Percentiles rank a stretch among this genome's conserved stretches.
phyloP scores from a whole-genome alignment of 352 stramenopile genomes.

The Phytopythium montanum region DNA sequence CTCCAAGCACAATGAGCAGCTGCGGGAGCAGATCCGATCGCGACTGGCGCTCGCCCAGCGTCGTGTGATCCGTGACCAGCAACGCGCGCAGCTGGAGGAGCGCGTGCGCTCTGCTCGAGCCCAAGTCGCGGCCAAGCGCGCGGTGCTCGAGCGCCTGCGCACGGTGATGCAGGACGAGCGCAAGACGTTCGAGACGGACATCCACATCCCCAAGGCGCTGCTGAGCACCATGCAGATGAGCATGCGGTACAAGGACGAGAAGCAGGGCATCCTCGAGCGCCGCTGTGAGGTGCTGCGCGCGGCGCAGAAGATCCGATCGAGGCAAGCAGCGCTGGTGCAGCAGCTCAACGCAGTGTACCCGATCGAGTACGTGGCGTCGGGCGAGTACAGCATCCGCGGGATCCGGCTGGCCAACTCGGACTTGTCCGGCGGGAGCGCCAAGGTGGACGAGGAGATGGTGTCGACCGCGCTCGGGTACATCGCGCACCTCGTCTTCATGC shows the following conservation, averaged over 20 bases:
- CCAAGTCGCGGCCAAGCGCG: constrained; percentile 52
- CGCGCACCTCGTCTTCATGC: constrained; percentile 85
- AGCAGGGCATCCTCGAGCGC: constrained; percentile 69
- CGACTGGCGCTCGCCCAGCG: constrained; percentile 35
- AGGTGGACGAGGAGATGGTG: constrained; percentile 73
- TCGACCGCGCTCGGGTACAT: constrained; percentile 85
- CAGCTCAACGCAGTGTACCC: constrained; percentile 76
- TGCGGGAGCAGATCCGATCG: constrained; percentile 54
- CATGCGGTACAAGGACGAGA: constrained; percentile 80
- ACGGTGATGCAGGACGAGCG: constrained; percentile 71
- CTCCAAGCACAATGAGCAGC: constrained; percentile 31
- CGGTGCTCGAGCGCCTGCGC: constrained; percentile 51
- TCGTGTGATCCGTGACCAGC: constrained; percentile 42
- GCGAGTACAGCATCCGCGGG: constrained; percentile 78
- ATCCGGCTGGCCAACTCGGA: constrained; percentile 78
- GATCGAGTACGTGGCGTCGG: constrained; percentile 78
- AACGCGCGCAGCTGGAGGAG: constrained; percentile 38
- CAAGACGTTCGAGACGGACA: constrained; percentile 74
- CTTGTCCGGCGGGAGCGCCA: constrained; percentile 39
- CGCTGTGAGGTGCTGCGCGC: constrained; percentile 72
- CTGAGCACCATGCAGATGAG: constrained; percentile 79
- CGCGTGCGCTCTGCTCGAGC: constrained; percentile 44
- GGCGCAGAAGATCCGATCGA: constrained; percentile 79
- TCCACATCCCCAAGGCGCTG: constrained; percentile 76
- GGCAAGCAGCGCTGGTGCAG: constrained; percentile 76